phyloP scores from a whole-genome alignment of 2,329 filamentous ascomycete genomes.

The Stagonosporopsis chrysanthemi region DNA sequence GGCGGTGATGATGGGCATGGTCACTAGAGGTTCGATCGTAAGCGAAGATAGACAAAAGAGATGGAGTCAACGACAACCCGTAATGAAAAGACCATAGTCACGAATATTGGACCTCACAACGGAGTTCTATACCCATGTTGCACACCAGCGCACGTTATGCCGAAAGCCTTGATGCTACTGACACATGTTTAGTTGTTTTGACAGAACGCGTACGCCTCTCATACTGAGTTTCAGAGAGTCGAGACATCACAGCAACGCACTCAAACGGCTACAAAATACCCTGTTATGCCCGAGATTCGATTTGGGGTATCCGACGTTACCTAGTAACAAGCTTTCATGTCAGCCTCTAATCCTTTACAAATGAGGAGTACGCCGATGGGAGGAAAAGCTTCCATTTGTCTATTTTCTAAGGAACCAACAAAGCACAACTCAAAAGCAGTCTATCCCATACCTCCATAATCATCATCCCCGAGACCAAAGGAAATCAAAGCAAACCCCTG shows the following conservation, averaged over 20 bases:
- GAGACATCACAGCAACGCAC: not conserved
- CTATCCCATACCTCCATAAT: not conserved
- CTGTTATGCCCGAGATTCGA: too few species aligned
- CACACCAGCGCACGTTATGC: not conserved
- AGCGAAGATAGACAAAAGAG: constrained; percentile 11
- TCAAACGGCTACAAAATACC: too few species aligned
- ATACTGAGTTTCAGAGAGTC: not conserved
- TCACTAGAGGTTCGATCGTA: constrained; percentile 61
- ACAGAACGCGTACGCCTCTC: not conserved
- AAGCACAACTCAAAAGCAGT: not conserved
- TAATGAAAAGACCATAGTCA: constrained; percentile 24
- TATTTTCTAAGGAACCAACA: not conserved
- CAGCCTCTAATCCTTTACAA: not conserved
- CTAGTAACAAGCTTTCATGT: not conserved
- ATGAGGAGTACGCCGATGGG: not conserved
- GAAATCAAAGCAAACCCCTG: not conserved
- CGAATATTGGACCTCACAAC: constrained; percentile 17
- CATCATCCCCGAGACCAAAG: not conserved
- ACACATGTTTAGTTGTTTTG: not conserved
- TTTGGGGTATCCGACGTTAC: not conserved
- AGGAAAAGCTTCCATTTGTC: not conserved
- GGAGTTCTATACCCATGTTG: constrained; percentile 20
- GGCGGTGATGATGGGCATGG: constrained; percentile 85
- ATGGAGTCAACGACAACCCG: constrained; percentile 15
- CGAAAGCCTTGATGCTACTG: not conserved